phyloP scores from a whole-genome alignment of 345 rosid species.

The Pistacia atlantica region DNA sequence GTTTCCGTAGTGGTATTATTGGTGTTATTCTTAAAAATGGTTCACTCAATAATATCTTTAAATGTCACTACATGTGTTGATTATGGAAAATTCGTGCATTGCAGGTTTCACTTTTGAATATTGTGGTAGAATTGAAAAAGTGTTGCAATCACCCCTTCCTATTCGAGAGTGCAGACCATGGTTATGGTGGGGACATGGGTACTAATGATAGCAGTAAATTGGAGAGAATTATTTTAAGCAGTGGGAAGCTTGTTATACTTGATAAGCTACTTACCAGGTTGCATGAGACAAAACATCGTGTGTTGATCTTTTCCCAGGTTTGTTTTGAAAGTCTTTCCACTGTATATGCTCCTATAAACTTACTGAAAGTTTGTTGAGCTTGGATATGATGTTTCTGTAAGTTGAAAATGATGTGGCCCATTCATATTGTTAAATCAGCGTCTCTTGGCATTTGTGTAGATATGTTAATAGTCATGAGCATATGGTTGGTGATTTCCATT shows the following conservation, averaged over 20 bases:
- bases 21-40: background rate
- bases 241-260: slow-evolving; percentile 97
- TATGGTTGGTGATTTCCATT: background rate
- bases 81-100: background rate
- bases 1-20: background rate
- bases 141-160: slow-evolving; percentile 99
- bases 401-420: slow-evolving; percentile 17
- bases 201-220: slow-evolving; percentile 71
- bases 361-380: background rate
- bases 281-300: slow-evolving; percentile 98
- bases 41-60: background rate
- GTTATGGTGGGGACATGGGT: slow-evolving; percentile 84
- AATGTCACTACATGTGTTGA: background rate
- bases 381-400: background rate
- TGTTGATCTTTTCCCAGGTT: slow-evolving; percentile 98
- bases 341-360: background rate
- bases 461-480: background rate
- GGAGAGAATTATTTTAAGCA: slow-evolving; percentile 92
- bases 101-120: slow-evolving; percentile 97
- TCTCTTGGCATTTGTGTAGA: background rate
- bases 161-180: slow-evolving; percentile 99
- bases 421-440: background rate
- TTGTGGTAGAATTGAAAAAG: slow-evolving; percentile 98
- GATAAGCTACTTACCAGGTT: slow-evolving; percentile 94
- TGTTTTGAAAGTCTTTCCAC: slow-evolving; percentile 14